These are phyloP conservation scores for Lentinula guzmanii DNA, from an alignment of 768 basidiomycete species.

Conservation along the genomic window DNA sequence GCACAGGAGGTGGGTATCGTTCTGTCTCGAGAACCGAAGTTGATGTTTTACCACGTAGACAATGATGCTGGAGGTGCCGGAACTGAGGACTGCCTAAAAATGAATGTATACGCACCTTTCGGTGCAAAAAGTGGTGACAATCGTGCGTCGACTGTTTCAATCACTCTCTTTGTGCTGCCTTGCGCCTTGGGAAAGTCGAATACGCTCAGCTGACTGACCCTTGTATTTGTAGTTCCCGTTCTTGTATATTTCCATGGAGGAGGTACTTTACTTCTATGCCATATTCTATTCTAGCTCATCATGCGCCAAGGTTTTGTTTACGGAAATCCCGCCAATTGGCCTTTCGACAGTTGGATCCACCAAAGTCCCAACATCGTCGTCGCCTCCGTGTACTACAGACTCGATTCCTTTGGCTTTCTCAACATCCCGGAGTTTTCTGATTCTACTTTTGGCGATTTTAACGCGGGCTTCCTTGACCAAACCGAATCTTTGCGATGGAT, in stretches of 20 bases:
- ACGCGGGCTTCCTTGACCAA: slow-evolving; percentile 55
- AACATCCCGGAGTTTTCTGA: slow-evolving; percentile 40
- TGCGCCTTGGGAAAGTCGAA: no score
- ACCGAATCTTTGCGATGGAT: slow-evolving; percentile 33
- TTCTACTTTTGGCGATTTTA: slow-evolving; percentile 37
- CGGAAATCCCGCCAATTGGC: slow-evolving; percentile 62
- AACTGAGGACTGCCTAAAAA: slow-evolving; percentile 60
- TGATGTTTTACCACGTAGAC: slow-evolving; percentile 20
- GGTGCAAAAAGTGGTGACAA: slow-evolving; percentile 39
- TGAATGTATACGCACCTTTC: slow-evolving; percentile 58
- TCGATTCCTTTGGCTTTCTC: slow-evolving; percentile 61
- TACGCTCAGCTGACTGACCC: background rate
- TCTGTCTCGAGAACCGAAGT: background rate
- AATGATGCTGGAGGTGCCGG: slow-evolving; percentile 60
- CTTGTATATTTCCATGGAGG: slow-evolving; percentile 44
- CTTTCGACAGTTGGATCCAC: slow-evolving; percentile 60
- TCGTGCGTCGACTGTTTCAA: slow-evolving; percentile 24
- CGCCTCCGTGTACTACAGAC: slow-evolving; percentile 62
- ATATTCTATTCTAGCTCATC: background rate
- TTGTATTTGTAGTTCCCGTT: background rate
- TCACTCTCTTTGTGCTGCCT: background rate
- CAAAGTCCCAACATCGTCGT: slow-evolving; percentile 58
- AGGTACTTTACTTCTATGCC: slow-evolving; percentile 12
- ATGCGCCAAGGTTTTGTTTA: slow-evolving; percentile 39
- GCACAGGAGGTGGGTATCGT: slow-evolving; percentile 32